phyloP scores from a whole-genome alignment of 768 basidiomycete species.

The Tylopilus plumbeoviolaceoides region DNA sequence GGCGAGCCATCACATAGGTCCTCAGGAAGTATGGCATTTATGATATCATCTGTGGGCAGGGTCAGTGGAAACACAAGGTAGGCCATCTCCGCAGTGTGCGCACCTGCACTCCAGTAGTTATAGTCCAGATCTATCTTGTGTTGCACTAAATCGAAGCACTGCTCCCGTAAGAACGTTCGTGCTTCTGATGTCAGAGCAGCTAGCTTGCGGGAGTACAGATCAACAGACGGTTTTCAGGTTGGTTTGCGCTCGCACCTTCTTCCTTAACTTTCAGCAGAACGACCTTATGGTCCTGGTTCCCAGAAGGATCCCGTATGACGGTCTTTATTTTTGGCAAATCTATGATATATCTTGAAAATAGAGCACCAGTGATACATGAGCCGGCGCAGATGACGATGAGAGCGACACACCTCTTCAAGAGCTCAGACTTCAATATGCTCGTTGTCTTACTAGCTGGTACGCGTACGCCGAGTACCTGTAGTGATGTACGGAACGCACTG shows the following conservation, averaged over 20 bases:
- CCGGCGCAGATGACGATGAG: neutral
- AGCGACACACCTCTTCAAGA: conserved; percentile 53
- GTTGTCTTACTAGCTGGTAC: conserved; percentile 56
- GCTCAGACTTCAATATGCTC: conserved; percentile 50
- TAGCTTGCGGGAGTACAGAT: conserved; percentile 41
- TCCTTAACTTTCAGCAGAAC: conserved; percentile 60
- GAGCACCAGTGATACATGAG: conserved; percentile 10
- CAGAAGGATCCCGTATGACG: conserved; percentile 49
- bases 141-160: conserved; percentile 51
- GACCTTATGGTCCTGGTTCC: conserved; percentile 51
- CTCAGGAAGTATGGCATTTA: conserved; percentile 78
- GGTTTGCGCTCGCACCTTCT: conserved; percentile 46
- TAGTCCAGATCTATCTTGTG: conserved; percentile 71
- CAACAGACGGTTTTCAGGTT: neutral
- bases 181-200: conserved; percentile 62
- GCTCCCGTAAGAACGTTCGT: conserved; percentile 49
- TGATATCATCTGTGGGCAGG: conserved; percentile 64
- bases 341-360: conserved; percentile 49
- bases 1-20: conserved; percentile 76
- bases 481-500: conserved; percentile 55
- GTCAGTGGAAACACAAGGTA: neutral
- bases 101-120: conserved; percentile 86
- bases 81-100: neutral
- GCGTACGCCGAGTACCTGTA: conserved; percentile 66
- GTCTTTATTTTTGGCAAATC: conserved; percentile 65